Evolutionary conservation across 257 asterid genomes (phyloP).

Genomic region (Lithospermum erythrorhizon): DNA sequence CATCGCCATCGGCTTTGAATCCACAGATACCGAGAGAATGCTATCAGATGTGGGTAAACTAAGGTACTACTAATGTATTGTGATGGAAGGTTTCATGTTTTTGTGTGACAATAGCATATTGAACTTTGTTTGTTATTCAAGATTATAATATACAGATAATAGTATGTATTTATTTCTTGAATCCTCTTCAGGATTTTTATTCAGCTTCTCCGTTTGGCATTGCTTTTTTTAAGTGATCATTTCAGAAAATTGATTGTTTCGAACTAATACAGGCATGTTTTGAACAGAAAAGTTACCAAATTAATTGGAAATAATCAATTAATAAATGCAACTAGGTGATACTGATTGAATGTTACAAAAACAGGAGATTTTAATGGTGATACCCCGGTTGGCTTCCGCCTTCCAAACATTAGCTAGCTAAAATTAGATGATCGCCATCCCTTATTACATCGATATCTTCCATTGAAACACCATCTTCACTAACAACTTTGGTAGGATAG

Average conservation of each 20-base stretch:
- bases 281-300: too few species aligned
- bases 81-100: not conserved
- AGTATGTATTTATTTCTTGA: too few species aligned
- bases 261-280: too few species aligned
- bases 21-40: not conserved
- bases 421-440: conserved; percentile 66
- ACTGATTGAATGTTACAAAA: too few species aligned
- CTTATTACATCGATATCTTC: conserved; percentile 52
- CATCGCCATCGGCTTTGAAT: not conserved
- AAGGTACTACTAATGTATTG: not conserved
- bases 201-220: too few species aligned
- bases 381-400: too few species aligned
- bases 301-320: too few species aligned
- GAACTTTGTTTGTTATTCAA: not conserved
- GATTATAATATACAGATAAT: not conserved
- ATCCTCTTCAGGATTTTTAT: too few species aligned
- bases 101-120: not conserved
- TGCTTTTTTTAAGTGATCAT: too few species aligned
- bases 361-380: too few species aligned
- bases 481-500: conserved; percentile 29
- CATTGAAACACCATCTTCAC: conserved; percentile 46
- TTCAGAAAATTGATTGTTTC: too few species aligned
- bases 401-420: conserved; percentile 16
- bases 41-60: not conserved
- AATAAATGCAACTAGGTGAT: too few species aligned